phyloP scores from a whole-genome alignment of 768 basidiomycete genomes.

The Leucocoprinus birnbaumii region DNA sequence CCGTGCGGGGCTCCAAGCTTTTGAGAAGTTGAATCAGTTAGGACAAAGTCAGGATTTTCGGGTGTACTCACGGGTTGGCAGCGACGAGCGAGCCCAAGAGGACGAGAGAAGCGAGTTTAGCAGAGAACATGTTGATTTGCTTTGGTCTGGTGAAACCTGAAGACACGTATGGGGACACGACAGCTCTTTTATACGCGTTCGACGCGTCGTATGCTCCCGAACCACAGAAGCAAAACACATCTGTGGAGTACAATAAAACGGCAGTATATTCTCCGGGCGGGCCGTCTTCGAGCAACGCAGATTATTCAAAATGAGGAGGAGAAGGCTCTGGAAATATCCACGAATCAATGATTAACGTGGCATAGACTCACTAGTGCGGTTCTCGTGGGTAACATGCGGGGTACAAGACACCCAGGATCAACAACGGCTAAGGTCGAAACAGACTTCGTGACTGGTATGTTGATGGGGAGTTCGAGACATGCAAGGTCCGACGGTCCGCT shows the following conservation, averaged over 20 bases:
- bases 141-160: background rate
- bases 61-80: conserved; percentile 18
- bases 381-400: background rate
- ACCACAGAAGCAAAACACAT: too few species aligned
- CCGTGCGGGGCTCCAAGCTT: conserved; percentile 28
- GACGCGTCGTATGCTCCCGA: background rate
- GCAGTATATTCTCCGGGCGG: background rate
- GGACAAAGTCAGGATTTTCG: background rate
- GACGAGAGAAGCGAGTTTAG: conserved; percentile 13
- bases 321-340: background rate
- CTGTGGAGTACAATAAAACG: background rate
- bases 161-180: background rate
- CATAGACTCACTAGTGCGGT: background rate
- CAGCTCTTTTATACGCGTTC: conserved; percentile 2
- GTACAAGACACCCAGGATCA: conserved; percentile 1
- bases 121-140: background rate
- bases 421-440: background rate
- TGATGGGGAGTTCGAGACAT: background rate
- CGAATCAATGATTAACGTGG: background rate
- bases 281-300: background rate
- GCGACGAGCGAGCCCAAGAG: conserved; percentile 14
- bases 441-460: background rate
- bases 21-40: background rate
- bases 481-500: conserved; percentile 4
- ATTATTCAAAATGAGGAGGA: background rate